phyloP scores from a whole-genome alignment of 257 asterid genomes.

The Nicotiana otophora region DNA sequence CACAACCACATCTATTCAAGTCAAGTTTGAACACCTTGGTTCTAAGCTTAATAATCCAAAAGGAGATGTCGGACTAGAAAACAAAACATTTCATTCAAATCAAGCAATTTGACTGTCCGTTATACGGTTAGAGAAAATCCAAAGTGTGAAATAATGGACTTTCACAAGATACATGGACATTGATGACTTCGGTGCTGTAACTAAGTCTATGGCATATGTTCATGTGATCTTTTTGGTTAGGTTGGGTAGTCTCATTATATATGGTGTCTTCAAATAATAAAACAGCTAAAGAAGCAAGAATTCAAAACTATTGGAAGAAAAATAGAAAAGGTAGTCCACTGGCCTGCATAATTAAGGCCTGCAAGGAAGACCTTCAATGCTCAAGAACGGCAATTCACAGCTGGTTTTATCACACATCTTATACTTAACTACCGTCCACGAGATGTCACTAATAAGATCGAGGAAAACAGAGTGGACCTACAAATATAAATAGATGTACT shows the following conservation, averaged over 20 bases:
- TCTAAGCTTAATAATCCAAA: background rate
- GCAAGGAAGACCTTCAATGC: constrained; percentile 1
- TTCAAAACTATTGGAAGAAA: background rate
- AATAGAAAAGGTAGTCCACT: background rate
- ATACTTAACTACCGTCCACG: background rate
- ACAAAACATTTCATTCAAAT: background rate
- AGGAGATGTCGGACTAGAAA: background rate
- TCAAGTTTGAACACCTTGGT: background rate
- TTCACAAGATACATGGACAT: constrained; percentile 9
- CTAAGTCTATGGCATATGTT: background rate
- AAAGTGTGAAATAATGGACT: constrained; percentile 4
- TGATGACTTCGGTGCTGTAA: constrained; percentile 8
- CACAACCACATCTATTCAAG: constrained; percentile 1
- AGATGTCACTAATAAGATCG: too few species aligned
- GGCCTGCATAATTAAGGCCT: background rate
- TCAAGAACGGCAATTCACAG: background rate
- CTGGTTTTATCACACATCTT: background rate
- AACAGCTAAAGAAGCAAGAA: background rate
- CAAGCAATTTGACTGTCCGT: background rate
- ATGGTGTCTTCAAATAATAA: background rate
- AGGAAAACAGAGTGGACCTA: background rate
- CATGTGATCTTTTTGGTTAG: constrained; percentile 8
- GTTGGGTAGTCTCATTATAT: background rate
- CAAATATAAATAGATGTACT: background rate
- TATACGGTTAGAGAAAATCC: background rate